Conservation (phyloP, 352 stramenopile species). For the Ophiocytium majus region DNA sequence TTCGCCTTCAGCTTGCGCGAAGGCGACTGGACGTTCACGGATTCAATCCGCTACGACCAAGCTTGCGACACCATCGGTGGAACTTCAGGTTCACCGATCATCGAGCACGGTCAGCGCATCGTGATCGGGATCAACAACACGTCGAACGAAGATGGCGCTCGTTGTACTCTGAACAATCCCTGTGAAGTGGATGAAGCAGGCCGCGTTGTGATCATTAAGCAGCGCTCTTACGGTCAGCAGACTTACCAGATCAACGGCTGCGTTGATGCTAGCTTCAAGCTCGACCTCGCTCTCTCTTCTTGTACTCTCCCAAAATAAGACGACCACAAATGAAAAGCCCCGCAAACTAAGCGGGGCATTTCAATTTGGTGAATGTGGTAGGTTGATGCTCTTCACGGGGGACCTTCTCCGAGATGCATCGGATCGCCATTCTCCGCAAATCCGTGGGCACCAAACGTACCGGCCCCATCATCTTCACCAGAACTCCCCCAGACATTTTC, state of each 20-base stretch:
- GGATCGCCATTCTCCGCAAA: too few species aligned
- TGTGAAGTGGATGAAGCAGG: constrained; percentile 13
- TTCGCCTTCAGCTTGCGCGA: background rate
- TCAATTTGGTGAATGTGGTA: too few species aligned
- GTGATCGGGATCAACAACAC: constrained; percentile 16
- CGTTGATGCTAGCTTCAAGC: background rate
- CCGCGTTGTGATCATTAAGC: background rate
- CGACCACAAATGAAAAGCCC: too few species aligned
- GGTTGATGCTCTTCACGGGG: too few species aligned
- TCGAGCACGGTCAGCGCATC: background rate
- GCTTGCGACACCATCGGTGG: constrained; percentile 5
- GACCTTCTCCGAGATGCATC: too few species aligned
- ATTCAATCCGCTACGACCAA: background rate
- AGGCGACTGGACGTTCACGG: constrained; percentile 5
- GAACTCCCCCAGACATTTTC: too few species aligned
- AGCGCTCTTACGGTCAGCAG: background rate
- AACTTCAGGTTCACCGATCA: constrained; percentile 10
- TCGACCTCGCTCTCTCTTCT: background rate
- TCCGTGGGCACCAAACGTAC: too few species aligned
- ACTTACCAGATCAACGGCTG: background rate
- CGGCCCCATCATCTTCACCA: too few species aligned
- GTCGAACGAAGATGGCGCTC: background rate
- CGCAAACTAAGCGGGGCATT: too few species aligned
- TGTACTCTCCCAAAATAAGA: constrained; percentile 13
- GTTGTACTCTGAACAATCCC: constrained; percentile 10